Evolutionary conservation across 371 early-diverging fungal species (phyloP), one percentile per base, ranked within the genome.

Genomic region (Mucor ambiguus): DNA sequence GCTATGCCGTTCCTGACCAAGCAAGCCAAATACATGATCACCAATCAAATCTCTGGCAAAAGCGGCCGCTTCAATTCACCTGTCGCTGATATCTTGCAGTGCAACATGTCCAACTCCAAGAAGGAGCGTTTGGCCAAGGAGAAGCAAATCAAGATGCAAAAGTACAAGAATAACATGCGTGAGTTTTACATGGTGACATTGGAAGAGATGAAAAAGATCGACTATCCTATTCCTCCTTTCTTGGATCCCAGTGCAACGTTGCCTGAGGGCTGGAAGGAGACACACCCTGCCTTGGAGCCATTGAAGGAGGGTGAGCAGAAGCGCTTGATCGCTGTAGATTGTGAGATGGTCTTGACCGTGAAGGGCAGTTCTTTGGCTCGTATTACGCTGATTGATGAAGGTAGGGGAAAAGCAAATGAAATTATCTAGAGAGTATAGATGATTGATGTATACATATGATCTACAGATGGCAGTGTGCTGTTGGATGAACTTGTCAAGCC

Each of bases 261-360:
- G 30, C 68, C 67, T 32, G 72, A 81, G 4, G 88, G 76, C 1
- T 89, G 89, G 89, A 78, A 85, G 32, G 85, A 89, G 48, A 79
- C 83, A 3, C 80, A 69, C 30, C 70, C 83, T 1, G 73, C 64
- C 4, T 58, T 56, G 10, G 54, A 69, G 12, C 60, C 75, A 4
- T 49, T 60, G 4, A 60, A 63, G 18, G 52, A 30, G 9, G 65
- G 41, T 14, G 14, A 63, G 28, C 43, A 7, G 2, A 80, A 76
- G 54, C 59, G 70, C 30, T 49, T 90, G 58, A 67, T 92, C 26
- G 93, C 90, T 37, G 65, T 92, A 30, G 95, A 94, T 83, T 93
- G 93, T 84, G 95, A 94, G 75, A 94, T 93, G 93, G 89, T 90
- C 38, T 77, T 84, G 70, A 91, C 92, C n/a, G 71, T 66, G 1